Conservation (phyloP, 371 early-diverging fungal genomes). For the Umbelopsis sp. region DNA sequence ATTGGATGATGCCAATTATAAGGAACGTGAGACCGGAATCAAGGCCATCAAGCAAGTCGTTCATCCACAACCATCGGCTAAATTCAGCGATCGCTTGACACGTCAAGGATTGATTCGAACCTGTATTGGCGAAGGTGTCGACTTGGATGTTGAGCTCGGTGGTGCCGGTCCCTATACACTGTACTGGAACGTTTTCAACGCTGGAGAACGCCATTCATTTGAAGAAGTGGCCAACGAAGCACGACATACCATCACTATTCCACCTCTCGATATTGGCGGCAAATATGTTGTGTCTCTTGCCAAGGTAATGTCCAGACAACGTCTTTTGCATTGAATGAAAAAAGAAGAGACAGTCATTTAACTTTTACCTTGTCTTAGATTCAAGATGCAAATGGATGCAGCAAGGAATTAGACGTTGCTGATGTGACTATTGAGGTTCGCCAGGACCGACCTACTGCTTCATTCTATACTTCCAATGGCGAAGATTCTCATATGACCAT, state of each 20-base stretch:
- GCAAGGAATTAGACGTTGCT: constrained; percentile 45
- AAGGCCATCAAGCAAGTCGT: constrained; percentile 43
- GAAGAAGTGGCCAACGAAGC: constrained; percentile 34
- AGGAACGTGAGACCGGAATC: constrained; percentile 33
- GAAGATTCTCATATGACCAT: constrained; percentile 27
- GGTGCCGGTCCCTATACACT: constrained; percentile 45
- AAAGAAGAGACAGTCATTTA: no score
- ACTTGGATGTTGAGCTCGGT: constrained; percentile 41
- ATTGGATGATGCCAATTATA: constrained; percentile 47
- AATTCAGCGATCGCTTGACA: constrained; percentile 30
- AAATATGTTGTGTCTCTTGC: constrained; percentile 46
- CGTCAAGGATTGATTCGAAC: constrained; percentile 30
- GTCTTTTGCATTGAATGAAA: neutral
- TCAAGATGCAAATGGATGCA: constrained; percentile 47
- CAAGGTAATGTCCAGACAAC: constrained; percentile 27
- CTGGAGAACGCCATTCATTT: constrained; percentile 28
- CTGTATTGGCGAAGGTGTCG: constrained; percentile 45
- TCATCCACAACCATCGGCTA: constrained; percentile 56
- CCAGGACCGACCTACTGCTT: constrained; percentile 51
- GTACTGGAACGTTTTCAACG: constrained; percentile 38
- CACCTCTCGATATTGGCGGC: constrained; percentile 42
- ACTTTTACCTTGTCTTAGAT: constrained; percentile 26
- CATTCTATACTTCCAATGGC: constrained; percentile 36
- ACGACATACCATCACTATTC: constrained; percentile 36
- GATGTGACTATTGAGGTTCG: constrained; percentile 53